Percentiles rank a stretch among this genome's conserved stretches.
Evolutionary conservation across 1,284 basidiomycete genomes (phyloP).

Genomic region (Omphalotus olearius): DNA sequence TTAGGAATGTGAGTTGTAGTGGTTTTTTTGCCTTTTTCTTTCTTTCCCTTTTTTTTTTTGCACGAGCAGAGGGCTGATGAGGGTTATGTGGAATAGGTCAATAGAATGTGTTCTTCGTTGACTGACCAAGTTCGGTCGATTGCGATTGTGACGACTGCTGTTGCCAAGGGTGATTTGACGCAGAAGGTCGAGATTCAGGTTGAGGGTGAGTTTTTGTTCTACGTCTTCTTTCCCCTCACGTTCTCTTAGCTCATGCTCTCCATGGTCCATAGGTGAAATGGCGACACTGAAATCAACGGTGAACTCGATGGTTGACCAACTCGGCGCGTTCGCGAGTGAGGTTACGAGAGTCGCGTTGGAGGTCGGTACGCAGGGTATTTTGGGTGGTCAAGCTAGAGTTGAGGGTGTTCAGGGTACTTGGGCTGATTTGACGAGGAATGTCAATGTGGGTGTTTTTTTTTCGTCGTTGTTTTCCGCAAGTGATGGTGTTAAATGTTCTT

Average conservation of each 20-base stretch:
- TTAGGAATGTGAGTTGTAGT: slow-evolving; percentile 66
- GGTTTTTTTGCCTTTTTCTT: no score
- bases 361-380: slow-evolving; percentile 79
- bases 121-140: slow-evolving; percentile 95
- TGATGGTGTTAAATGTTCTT: slow-evolving; percentile 17
- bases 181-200: slow-evolving; percentile 90
- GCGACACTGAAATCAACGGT: slow-evolving; percentile 36
- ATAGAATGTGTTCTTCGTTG: slow-evolving; percentile 89
- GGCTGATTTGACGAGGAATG: slow-evolving; percentile 88
- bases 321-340: slow-evolving; percentile 90
- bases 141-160: slow-evolving; percentile 89
- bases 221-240: slow-evolving; percentile 47
- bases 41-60: slow-evolving; percentile 4
- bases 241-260: neutral
- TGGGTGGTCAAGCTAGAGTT: slow-evolving; percentile 90
- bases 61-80: no score
- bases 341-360: slow-evolving; percentile 48
- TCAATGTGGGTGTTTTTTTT: slow-evolving; percentile 55
- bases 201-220: slow-evolving; percentile 86
- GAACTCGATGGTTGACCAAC: slow-evolving; percentile 55
- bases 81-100: slow-evolving; percentile 25
- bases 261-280: slow-evolving; percentile 57
- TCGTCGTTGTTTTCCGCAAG: slow-evolving; percentile 50
- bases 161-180: slow-evolving; percentile 84
- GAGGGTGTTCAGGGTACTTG: slow-evolving; percentile 93